phyloP scores from a whole-genome alignment of 176 grass and related monocot genomes.

The Chloris gayana region DNA sequence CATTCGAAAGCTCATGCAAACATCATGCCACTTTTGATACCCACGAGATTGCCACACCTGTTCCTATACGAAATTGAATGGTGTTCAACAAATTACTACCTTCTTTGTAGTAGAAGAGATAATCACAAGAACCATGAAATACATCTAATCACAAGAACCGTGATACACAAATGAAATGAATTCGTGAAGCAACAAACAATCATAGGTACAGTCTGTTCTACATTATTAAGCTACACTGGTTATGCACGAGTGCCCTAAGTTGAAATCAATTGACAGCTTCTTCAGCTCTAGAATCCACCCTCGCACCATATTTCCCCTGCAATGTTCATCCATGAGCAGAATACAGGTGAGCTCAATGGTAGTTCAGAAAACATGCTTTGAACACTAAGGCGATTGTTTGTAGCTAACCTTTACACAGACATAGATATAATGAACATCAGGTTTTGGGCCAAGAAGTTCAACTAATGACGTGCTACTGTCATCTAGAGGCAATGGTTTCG shows the following conservation, averaged over 20 bases:
- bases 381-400: not conserved
- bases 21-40: not conserved
- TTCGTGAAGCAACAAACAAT: conserved; percentile 4
- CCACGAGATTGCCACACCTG: not conserved
- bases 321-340: not conserved
- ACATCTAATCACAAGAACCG: not conserved
- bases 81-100: no score
- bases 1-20: not conserved
- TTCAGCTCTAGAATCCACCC: conserved; percentile 11
- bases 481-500: conserved; percentile 74
- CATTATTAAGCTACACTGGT: conserved; percentile 48
- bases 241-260: conserved; percentile 30
- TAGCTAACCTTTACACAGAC: conserved; percentile 78
- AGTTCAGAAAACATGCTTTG: not conserved
- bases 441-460: conserved; percentile 69
- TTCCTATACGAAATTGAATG: not conserved
- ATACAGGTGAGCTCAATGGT: conserved; percentile 3
- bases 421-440: conserved; percentile 95
- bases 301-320: conserved; percentile 14
- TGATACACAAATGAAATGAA: not conserved
- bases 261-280: conserved; percentile 12
- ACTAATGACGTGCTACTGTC: conserved; percentile 51
- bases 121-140: not conserved
- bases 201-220: conserved; percentile 32
- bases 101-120: not conserved